Evolutionary conservation across 345 rosid genomes (phyloP), one percentile per base, ranked within the genome.

Genomic region (Citrus mangshanensis): DNA sequence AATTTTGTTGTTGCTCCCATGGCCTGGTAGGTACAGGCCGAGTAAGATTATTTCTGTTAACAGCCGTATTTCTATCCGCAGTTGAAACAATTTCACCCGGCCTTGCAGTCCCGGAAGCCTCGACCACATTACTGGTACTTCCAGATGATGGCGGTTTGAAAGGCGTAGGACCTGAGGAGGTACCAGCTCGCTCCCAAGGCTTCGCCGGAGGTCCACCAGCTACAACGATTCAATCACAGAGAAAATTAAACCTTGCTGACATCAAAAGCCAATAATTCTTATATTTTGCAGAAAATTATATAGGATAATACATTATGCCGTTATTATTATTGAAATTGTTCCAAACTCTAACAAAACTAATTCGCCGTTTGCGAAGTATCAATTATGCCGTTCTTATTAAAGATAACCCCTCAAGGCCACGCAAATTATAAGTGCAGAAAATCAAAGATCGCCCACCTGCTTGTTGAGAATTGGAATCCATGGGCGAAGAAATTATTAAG

Each of bases 151-250:
- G 91, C 12, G 99, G 98, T 80, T 90, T 96, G 70, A 96, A 96
- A 55, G 99, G 99, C 3, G 90, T 82, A 72, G 98, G 88, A 70
- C 98, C 97, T 8, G 95, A 82, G 0, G 93, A 84, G 35, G 87
- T 78, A 72, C 89, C 94, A n/a, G 92, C 85, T 87, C 87, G 92
- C 77, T 96, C 98, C 98, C 98, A 93, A n/a, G 99, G 98, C 80
- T 96, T 96, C n/a, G 82, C 77, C 7, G 98, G 98, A 76, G 92
- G 90, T 71, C 88, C 82, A 22, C 88, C 82, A 73, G 85, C 97
- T 85, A 85, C 84, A 76, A 68, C 2, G 27, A 77, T 34, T 28
- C 37, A 67, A 35, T 77, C 8, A 68, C 22, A 27, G 18, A 55
- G 7, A 37, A 24, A 67, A 55, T 56, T n/a, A 62, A 46, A 14